Evolutionary conservation across 805 yeast species (phyloP).

Genomic region (Candida yuanshanica): DNA sequence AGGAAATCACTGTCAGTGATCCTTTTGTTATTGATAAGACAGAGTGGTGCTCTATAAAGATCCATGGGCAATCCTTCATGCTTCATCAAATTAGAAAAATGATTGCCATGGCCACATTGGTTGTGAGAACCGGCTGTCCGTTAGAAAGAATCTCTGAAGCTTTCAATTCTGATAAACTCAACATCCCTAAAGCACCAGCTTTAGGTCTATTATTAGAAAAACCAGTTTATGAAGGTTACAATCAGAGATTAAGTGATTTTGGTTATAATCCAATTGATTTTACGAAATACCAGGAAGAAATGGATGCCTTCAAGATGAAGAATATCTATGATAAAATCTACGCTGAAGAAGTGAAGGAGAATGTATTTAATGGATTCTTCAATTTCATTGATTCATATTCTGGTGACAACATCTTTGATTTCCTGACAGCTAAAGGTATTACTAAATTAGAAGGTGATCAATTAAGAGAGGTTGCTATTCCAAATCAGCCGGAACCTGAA

Average conservation of each 20-base stretch:
- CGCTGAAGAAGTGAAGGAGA: conserved; percentile 82
- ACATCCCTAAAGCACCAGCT: conserved; percentile 97
- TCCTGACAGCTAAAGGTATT: conserved; percentile 36
- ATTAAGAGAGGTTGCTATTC: conserved; percentile 17
- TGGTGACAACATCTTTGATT: conserved; percentile 45
- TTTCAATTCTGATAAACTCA: conserved; percentile 66
- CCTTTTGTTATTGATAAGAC: conserved; percentile 91
- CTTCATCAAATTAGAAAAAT: conserved; percentile 95
- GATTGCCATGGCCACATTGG: conserved; percentile 91
- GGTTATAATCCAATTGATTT: conserved; percentile 78
- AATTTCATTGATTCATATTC: conserved; percentile 81
- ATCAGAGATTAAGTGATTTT: conserved; percentile 59
- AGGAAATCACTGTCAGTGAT: conserved; percentile 68
- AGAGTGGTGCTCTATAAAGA: conserved; percentile 93
- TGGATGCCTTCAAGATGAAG: conserved; percentile 82
- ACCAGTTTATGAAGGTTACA: conserved; percentile 87
- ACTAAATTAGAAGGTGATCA: conserved; percentile 18
- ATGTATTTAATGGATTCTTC: conserved; percentile 85
- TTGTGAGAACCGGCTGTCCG: conserved; percentile 85
- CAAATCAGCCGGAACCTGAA: conserved; percentile 16
- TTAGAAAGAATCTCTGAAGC: conserved; percentile 68
- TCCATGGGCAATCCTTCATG: conserved; percentile 98
- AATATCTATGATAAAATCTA: conserved; percentile 90
- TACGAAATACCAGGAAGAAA: conserved; percentile 55
- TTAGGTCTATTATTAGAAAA: conserved; percentile 84